Conservation (phyloP, 1,284 basidiomycete species). For the Flammula alnicola region DNA sequence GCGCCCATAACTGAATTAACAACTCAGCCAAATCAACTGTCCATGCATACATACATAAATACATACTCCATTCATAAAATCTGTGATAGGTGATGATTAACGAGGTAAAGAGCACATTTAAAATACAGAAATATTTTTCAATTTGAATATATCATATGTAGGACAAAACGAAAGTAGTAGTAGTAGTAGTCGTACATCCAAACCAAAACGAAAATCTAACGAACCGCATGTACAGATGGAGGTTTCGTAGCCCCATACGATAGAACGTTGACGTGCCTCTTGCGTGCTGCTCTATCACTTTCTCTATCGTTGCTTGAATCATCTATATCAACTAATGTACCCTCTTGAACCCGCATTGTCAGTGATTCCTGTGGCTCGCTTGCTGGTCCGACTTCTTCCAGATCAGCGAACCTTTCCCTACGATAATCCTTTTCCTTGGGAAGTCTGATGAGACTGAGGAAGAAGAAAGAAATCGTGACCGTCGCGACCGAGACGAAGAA, state of each 20-base stretch:
- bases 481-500: conserved; percentile 50
- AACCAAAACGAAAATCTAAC: neutral
- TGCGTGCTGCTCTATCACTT: neutral
- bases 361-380: too few species aligned
- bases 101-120: too few species aligned
- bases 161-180: too few species aligned
- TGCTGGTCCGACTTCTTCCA: too few species aligned
- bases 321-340: conserved; percentile 9
- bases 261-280: neutral
- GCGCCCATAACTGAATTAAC: neutral
- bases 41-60: neutral
- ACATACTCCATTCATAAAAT: too few species aligned
- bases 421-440: conserved; percentile 32
- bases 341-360: conserved; percentile 3
- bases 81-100: too few species aligned
- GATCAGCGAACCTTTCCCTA: conserved; percentile 12
- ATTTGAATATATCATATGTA: too few species aligned
- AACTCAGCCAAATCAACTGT: neutral
- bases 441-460: conserved; percentile 50
- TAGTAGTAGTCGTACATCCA: too few species aligned
- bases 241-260: neutral
- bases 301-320: neutral
- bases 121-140: too few species aligned
- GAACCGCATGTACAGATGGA: neutral
- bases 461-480: conserved; percentile 44